phyloP scores from a whole-genome alignment of 805 yeast genomes.

The Novakomyces olei region DNA sequence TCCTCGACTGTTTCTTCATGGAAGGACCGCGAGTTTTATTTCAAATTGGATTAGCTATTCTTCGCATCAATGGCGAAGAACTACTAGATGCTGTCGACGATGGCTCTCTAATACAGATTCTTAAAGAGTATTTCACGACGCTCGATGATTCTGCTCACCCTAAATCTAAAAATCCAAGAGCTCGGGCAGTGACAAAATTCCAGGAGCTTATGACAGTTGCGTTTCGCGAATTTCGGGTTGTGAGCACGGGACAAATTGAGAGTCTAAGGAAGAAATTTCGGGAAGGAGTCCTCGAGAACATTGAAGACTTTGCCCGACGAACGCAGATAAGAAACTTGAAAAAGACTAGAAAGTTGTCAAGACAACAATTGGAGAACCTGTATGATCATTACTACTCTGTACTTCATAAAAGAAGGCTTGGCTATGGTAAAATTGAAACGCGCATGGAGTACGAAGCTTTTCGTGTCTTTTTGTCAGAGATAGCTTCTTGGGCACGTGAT shows the following conservation, averaged over 20 bases:
- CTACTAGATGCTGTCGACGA: conserved; percentile 67
- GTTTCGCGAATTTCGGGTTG: conserved; percentile 65
- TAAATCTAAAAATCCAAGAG: conserved; percentile 37
- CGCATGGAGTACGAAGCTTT: conserved; percentile 57
- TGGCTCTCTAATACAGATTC: conserved; percentile 67
- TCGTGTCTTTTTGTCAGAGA: conserved; percentile 47
- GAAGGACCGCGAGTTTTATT: conserved; percentile 78
- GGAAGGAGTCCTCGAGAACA: conserved; percentile 59
- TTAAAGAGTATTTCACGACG: conserved; percentile 59
- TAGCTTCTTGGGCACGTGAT: conserved; percentile 49
- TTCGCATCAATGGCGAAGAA: conserved; percentile 71
- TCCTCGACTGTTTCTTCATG: conserved; percentile 69
- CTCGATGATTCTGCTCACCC: conserved; percentile 59
- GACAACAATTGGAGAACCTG: conserved; percentile 39
- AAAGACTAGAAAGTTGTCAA: conserved; percentile 37
- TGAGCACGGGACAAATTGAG: conserved; percentile 51
- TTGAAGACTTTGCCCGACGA: conserved; percentile 74
- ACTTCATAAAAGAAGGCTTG: conserved; percentile 36
- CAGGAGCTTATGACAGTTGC: conserved; percentile 82
- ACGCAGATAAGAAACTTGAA: conserved; percentile 78
- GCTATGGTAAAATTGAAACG: conserved; percentile 26
- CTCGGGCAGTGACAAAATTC: conserved; percentile 52
- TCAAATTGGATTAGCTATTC: conserved; percentile 81
- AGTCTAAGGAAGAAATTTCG: conserved; percentile 50
- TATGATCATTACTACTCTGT: conserved; percentile 72